phyloP scores from a whole-genome alignment of 2,329 filamentous ascomycete genomes.

The Mollisia scopiformis region DNA sequence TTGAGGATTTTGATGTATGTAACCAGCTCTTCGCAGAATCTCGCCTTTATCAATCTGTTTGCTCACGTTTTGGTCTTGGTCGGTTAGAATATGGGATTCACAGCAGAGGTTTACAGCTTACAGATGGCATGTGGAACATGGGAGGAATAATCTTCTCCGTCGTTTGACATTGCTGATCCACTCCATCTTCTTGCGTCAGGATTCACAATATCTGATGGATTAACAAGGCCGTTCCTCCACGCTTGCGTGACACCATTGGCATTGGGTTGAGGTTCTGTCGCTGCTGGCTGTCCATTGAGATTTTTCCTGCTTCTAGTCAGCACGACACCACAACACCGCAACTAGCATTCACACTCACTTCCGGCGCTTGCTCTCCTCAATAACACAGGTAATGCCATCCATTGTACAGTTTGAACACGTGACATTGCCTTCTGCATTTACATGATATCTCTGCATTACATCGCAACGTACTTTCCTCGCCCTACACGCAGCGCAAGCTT shows the following conservation, averaged over 20 bases:
- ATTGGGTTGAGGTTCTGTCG: slow-evolving; percentile 9
- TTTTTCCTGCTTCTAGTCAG: slow-evolving; percentile 31
- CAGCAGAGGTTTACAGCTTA: slow-evolving; percentile 21
- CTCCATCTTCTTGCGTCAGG: slow-evolving; percentile 30
- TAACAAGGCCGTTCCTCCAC: slow-evolving; percentile 29
- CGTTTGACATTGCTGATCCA: slow-evolving; percentile 21
- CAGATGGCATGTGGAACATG: slow-evolving; percentile 37
- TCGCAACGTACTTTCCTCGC: slow-evolving; percentile 92
- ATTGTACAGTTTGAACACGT: slow-evolving; percentile 39
- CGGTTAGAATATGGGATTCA: slow-evolving; percentile 8
- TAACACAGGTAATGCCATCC: slow-evolving; percentile 52
- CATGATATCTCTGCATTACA: slow-evolving; percentile 71
- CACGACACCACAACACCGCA: slow-evolving; percentile 8
- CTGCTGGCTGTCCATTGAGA: slow-evolving; percentile 24
- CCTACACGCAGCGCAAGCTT: slow-evolving; percentile 87
- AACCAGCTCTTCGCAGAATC: slow-evolving; percentile 23
- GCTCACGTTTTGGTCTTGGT: slow-evolving; percentile 30
- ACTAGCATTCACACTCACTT: slow-evolving; percentile 50
- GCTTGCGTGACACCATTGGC: slow-evolving; percentile 12
- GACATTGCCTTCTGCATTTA: slow-evolving; percentile 31
- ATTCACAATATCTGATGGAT: slow-evolving; percentile 32
- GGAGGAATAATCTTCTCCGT: slow-evolving; percentile 20
- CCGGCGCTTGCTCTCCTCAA: slow-evolving; percentile 68
- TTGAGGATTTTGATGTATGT: slow-evolving; percentile 6
- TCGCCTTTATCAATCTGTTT: slow-evolving; percentile 24